Conservation (phyloP, 208 protist species). For the Tritrichomonas musculus region DNA sequence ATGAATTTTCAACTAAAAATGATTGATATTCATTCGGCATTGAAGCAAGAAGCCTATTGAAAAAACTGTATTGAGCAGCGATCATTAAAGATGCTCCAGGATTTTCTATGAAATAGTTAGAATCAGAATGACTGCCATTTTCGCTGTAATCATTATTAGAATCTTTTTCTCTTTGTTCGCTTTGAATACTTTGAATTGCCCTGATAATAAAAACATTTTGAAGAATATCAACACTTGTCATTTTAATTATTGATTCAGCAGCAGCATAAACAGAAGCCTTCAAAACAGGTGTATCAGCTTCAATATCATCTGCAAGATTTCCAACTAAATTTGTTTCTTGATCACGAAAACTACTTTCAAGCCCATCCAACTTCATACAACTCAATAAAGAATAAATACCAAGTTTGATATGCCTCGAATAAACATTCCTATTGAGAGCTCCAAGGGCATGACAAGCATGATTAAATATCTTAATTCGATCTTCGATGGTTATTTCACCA, state of each 20-base stretch:
- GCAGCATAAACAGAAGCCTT: background rate
- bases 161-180: background rate
- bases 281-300: background rate
- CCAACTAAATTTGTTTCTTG: background rate
- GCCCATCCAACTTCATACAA: too few relatives aligned
- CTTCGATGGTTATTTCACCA: background rate
- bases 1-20: background rate
- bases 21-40: background rate
- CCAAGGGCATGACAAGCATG: background rate
- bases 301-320: background rate
- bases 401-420: background rate
- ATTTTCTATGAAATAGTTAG: background rate
- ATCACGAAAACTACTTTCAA: background rate
- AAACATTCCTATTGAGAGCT: background rate
- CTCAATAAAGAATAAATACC: background rate
- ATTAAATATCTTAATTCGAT: background rate
- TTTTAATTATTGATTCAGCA: background rate
- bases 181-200: background rate
- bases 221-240: background rate
- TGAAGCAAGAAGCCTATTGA: background rate
- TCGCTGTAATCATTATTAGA: too few relatives aligned
- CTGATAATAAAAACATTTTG: background rate
- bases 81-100: background rate
- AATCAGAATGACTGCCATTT: too few relatives aligned
- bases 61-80: background rate